phyloP scores from a whole-genome alignment of 371 early-diverging fungal genomes.

The Apophysomyces sp. region DNA sequence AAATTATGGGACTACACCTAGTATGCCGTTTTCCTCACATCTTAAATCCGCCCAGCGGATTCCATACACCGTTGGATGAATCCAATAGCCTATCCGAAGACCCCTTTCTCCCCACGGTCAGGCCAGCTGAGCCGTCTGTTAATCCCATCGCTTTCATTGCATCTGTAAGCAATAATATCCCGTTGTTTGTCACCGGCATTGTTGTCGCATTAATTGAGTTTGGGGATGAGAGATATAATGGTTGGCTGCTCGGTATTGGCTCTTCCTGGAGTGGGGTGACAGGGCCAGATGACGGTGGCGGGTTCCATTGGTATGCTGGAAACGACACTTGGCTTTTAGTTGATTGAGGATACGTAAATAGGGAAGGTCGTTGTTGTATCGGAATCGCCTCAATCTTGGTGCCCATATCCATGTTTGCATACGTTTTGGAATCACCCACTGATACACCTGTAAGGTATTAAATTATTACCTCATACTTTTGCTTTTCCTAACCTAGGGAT shows the following conservation, averaged over 20 bases:
- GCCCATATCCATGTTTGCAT: not conserved
- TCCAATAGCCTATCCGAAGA: not conserved
- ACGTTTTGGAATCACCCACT: not conserved
- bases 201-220: not conserved
- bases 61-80: conserved; percentile 1
- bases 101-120: conserved; percentile 7
- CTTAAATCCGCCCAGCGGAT: conserved; percentile 4
- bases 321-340: not conserved
- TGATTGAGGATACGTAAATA: not conserved
- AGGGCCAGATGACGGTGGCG: not conserved
- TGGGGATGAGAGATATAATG: not conserved
- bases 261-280: conserved; percentile 1
- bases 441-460: not conserved
- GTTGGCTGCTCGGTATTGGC: not conserved
- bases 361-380: not conserved
- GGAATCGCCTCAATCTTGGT: not conserved
- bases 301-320: not conserved
- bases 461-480: not conserved
- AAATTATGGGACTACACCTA: not conserved
- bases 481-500: not conserved
- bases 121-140: conserved; percentile 18
- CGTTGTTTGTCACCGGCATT: not conserved
- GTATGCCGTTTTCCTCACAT: not conserved
- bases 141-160: conserved; percentile 6
- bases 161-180: conserved; percentile 2